Evolutionary conservation across 2,329 filamentous ascomycete species (phyloP).

Genomic region (Colletotrichum chrysophilum): DNA sequence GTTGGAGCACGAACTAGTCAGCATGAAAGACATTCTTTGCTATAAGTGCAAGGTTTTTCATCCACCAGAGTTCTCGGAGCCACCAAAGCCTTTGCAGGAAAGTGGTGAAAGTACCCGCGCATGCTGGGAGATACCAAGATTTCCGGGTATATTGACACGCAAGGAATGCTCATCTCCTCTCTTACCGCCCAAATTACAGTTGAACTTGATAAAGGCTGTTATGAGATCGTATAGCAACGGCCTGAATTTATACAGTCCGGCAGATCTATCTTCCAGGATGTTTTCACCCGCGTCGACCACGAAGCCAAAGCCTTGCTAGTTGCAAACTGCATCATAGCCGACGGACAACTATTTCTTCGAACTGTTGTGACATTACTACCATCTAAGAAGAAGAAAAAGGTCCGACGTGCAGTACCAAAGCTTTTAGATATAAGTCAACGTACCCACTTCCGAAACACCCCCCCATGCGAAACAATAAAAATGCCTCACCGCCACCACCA

Average conservation of each 20-base stretch:
- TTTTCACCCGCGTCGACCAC: accelerated
- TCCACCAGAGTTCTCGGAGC: background rate
- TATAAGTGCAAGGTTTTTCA: accelerated
- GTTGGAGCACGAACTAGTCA: accelerated
- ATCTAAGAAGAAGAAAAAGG: accelerated
- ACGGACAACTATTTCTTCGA: accelerated
- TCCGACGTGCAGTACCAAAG: accelerated
- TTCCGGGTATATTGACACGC: too few relatives aligned
- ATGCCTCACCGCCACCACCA: too few relatives aligned
- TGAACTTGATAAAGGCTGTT: accelerated
- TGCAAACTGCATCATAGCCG: accelerated
- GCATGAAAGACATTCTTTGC: background rate
- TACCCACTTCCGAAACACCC: too few relatives aligned
- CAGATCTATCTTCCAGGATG: accelerated
- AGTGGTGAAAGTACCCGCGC: too few relatives aligned
- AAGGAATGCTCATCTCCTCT: background rate
- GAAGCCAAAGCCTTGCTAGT: accelerated
- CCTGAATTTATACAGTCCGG: accelerated
- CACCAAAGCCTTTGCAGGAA: background rate
- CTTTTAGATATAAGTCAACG: too few relatives aligned
- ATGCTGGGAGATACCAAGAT: background rate
- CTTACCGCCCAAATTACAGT: background rate
- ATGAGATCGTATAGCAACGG: accelerated
- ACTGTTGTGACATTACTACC: background rate
- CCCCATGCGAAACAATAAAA: too few relatives aligned